Base-by-base conservation (phyloP, 2,329 filamentous ascomycete species). In the Aspergillus sp. region DNA sequence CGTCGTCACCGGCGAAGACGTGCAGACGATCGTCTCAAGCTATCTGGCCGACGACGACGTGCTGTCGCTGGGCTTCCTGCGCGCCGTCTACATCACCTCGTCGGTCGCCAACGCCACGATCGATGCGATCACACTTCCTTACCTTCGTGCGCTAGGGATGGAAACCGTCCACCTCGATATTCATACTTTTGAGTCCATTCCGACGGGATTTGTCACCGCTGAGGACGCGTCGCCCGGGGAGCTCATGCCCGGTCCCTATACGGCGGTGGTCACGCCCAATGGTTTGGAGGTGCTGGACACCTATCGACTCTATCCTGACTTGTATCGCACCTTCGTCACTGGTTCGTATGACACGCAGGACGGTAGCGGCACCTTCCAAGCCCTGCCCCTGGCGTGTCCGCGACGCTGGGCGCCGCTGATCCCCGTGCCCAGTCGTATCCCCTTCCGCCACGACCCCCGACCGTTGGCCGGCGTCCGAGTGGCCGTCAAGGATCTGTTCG, bases 401-500 rank as follows among this genome's bases (percentile, higher is more conserved):
- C 51, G 54, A 24, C 29, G 29, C 6, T 53, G 54, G 53, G 59
- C 45, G 1, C 58, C 56, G 5, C 46, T 54, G 49, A 56, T 63
- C 24, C 58, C 61, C 1, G 59, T 61, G 1, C 61, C 61, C 3
- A 61, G 59, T 52, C 61, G 59, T 12, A 62, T 61, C n/a, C 49
- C 52, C 18, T 53, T 56, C 31, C 72, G 67, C 67, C 66, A 54
- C 3, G 76, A 78, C 49, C 29, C 67, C 3, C 67, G 73, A 24
- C 73, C 75, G 0, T 59, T 77, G 6, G 73, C 71, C 0, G 75
- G 75, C 6, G 57, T 60, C 6, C 69, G 77, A 1, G 63, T 77
- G 12, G 71, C 69, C 1, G 68, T 77, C 57, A 77, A 77, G 56
- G 75, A 77, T 51, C 59, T 75, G 2, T 77, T 69, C 59, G 69